A percentile compares a stretch with the other conserved stretches of the same genome.
phyloP scores from a whole-genome alignment of 805 yeast genomes.

The Wickerhamomyces sydowiorum region DNA sequence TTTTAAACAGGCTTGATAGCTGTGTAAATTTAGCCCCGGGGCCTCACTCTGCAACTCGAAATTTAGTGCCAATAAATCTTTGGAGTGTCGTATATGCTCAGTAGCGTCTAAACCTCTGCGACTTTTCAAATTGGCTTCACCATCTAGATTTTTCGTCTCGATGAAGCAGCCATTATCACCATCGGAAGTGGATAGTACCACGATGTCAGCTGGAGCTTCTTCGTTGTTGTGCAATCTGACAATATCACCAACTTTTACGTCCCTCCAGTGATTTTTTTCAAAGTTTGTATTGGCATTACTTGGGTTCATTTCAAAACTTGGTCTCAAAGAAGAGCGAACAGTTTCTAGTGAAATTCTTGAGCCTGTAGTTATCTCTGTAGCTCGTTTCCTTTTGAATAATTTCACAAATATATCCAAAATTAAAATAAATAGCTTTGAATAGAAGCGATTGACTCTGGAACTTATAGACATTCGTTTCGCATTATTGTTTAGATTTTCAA shows the following conservation, averaged over 20 bases:
- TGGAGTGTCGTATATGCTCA: slow-evolving; percentile 37
- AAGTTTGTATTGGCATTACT: slow-evolving; percentile 41
- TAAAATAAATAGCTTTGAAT: slow-evolving; percentile 23
- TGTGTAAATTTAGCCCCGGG: slow-evolving; percentile 70
- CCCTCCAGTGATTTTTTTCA: slow-evolving; percentile 49
- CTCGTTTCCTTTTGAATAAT: slow-evolving; percentile 12
- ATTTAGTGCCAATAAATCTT: slow-evolving; percentile 40
- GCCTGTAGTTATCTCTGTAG: slow-evolving; percentile 2
- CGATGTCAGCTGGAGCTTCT: slow-evolving; percentile 73
- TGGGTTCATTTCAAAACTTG: slow-evolving; percentile 30
- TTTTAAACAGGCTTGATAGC: slow-evolving; percentile 65
- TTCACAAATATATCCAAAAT: slow-evolving; percentile 14
- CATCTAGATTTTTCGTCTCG: slow-evolving; percentile 79
- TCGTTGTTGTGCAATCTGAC: slow-evolving; percentile 67
- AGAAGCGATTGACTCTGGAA: slow-evolving; percentile 60
- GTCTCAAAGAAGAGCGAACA: slow-evolving; percentile 4
- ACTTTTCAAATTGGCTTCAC: slow-evolving; percentile 71
- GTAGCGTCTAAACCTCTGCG: slow-evolving; percentile 64
- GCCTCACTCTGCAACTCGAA: slow-evolving; percentile 76
- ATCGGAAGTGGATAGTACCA: slow-evolving; percentile 60
- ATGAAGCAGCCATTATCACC: slow-evolving; percentile 62
- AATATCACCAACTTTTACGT: slow-evolving; percentile 67
- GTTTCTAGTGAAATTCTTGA: slow-evolving; percentile 14
- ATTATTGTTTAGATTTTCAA: slow-evolving; percentile 51
- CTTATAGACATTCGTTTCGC: slow-evolving; percentile 56